Percentiles rank a stretch among this genome's conserved stretches.
phyloP scores from a whole-genome alignment of 2,329 filamentous ascomycete genomes.

The Paracamarosporium sp. region DNA sequence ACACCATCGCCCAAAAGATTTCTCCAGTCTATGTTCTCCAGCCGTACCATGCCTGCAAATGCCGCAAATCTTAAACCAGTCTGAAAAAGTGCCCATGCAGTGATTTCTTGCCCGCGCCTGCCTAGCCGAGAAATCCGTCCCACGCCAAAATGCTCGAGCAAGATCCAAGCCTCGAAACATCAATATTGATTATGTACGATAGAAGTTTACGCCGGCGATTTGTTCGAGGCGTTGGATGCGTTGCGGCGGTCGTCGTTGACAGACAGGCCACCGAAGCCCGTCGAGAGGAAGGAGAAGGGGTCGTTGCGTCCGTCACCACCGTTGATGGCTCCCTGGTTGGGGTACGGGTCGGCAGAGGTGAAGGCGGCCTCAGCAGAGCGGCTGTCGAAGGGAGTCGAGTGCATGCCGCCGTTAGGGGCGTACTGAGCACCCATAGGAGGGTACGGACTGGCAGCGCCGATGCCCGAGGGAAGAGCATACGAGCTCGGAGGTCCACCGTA shows the following conservation, averaged over 20 bases:
- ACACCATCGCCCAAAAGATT: slow-evolving; percentile 45
- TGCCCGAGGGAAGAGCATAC: slow-evolving; percentile 85
- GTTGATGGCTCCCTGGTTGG: slow-evolving; percentile 74
- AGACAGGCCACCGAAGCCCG: slow-evolving; percentile 73
- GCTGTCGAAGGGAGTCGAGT: slow-evolving; percentile 90
- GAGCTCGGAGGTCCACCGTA: slow-evolving; percentile 88
- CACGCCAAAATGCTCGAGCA: slow-evolving; percentile 42
- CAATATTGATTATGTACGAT: slow-evolving; percentile 42
- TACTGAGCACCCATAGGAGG: slow-evolving; percentile 79
- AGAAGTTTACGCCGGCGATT: slow-evolving; percentile 46
- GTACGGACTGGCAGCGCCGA: slow-evolving; percentile 81
- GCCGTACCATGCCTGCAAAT: slow-evolving; percentile 45
- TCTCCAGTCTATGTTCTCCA: slow-evolving; percentile 47
- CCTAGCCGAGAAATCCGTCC: slow-evolving; percentile 42
- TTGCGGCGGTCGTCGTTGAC: slow-evolving; percentile 67
- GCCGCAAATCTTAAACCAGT: slow-evolving; percentile 46
- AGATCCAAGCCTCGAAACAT: slow-evolving; percentile 41
- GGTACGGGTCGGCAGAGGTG: slow-evolving; percentile 83
- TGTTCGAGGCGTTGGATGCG: slow-evolving; percentile 46
- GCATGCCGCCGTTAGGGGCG: slow-evolving; percentile 76
- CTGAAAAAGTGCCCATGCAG: slow-evolving; percentile 40
- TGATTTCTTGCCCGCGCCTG: slow-evolving; percentile 42
- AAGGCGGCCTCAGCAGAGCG: slow-evolving; percentile 94
- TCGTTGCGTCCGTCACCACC: slow-evolving; percentile 71
- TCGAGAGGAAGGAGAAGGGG: slow-evolving; percentile 80